These are phyloP conservation scores for Saccharomyces uvarum DNA, from an alignment of 1,139 yeast genomes.

Conservation along the genomic window DNA sequence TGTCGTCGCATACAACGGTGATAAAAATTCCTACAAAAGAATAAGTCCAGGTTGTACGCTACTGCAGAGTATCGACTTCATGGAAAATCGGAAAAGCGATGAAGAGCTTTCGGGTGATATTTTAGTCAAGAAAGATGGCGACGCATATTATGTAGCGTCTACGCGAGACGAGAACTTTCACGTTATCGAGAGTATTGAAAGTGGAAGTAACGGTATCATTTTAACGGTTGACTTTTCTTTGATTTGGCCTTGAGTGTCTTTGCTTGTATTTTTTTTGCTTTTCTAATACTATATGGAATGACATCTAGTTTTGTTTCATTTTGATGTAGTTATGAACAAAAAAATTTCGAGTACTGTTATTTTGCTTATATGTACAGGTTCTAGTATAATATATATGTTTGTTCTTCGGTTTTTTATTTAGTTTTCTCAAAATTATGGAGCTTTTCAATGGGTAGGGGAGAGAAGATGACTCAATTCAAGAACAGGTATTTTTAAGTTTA, in stretches of 20 bases:
- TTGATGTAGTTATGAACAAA: neutral
- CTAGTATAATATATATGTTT: neutral
- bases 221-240: conserved; percentile 43
- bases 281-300: neutral
- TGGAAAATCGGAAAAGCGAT: neutral
- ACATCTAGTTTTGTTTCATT: neutral
- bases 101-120: conserved; percentile 30
- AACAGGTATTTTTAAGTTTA: too few relatives aligned
- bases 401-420: too few relatives aligned
- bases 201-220: conserved; percentile 54
- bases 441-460: too few relatives aligned
- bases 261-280: neutral
- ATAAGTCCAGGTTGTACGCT: conserved; percentile 20
- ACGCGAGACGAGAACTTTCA: conserved; percentile 35
- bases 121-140: conserved; percentile 38
- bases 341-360: neutral
- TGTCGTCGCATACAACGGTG: conserved; percentile 34
- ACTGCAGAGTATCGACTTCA: conserved; percentile 21
- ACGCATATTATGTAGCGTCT: conserved; percentile 36
- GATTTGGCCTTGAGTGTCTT: conserved; percentile 13
- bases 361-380: neutral
- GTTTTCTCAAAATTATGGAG: too few relatives aligned
- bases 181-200: conserved; percentile 37
- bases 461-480: too few relatives aligned
- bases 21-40: conserved; percentile 10